Base-by-base conservation (phyloP, 768 basidiomycete species). In the Macrolepiota fuliginosa region DNA sequence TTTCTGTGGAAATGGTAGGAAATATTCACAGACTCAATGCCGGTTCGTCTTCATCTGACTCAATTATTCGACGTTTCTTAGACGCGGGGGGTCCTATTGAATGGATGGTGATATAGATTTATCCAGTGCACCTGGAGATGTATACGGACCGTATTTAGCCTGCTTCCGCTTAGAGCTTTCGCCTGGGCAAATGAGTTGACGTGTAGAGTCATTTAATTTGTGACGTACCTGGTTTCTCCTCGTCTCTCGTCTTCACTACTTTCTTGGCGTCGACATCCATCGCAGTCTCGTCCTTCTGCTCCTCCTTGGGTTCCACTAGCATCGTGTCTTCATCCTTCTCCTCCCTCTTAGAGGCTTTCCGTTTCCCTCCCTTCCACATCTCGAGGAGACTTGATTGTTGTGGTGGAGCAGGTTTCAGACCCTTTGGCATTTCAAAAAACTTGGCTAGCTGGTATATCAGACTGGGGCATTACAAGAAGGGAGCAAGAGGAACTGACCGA, bases 321-420 rank as follows among this genome's bases (percentile, higher is more conserved):
- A 64, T 63, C 56, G 65, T 60, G 59, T 70, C 63, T 60, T 66
- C 58, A 2, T 58, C 58, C 12, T 50, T 51, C 45, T 70, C 66
- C 65, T 72, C 63, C 47, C 68, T 64, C 63, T 69, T 62, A 11
- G 67, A 42, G 39, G 61, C 61, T 63, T 71, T 69, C 63, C 70
- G 81, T 73, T 83, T 83, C 66, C 74, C 77, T 10, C 77, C 79
- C 15, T 55, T 55, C 90, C 90, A 94, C 77, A 91, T 80, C 58
- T 92, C 89, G 60, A 83, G 79, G 40, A 94, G 82, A 67, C 78
- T 92, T n/a, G 91, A 79, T 71, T 94, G 92, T 61, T 91, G 90
- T 6, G 88, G 85, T 0, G 89, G 88, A 2, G 87, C 72, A 29
- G 83, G 70, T 73, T 90, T 92, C n/a, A 69, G 65, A 29, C 80